phyloP scores from a whole-genome alignment of 345 rosid genomes.

The Eucalyptus lansdowneana region DNA sequence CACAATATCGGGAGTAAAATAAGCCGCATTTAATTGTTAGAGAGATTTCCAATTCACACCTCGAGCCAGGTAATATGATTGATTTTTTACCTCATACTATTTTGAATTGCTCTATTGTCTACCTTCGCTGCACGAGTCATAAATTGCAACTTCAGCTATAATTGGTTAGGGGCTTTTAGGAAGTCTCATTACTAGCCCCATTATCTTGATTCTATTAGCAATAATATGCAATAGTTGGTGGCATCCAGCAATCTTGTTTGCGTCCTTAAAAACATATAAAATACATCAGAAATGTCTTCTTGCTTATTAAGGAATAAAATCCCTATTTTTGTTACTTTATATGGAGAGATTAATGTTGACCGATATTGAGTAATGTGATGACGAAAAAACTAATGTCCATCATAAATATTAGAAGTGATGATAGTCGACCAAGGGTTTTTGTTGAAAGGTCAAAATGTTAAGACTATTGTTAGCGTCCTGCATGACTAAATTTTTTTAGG shows the following conservation, averaged over 20 bases:
- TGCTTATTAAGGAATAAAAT: neutral
- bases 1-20: neutral
- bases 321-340: neutral
- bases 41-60: neutral
- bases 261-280: neutral
- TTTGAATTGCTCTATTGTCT: neutral
- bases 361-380: neutral
- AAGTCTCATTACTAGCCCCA: neutral
- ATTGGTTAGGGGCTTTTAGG: neutral
- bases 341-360: neutral
- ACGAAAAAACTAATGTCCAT: accelerated
- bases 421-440: neutral
- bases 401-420: neutral
- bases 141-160: neutral
- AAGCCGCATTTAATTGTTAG: neutral
- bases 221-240: neutral
- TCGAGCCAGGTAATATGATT: neutral
- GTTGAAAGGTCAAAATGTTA: neutral
- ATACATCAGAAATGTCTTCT: neutral
- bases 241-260: neutral
- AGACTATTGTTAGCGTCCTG: neutral
- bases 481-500: neutral
- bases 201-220: neutral
- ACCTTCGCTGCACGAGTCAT: neutral
- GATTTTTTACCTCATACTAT: neutral